Percentiles rank a stretch among this genome's conserved stretches.
Conservation (phyloP, 495 filamentous ascomycete genomes). For the Penicillium egyptiacum region DNA sequence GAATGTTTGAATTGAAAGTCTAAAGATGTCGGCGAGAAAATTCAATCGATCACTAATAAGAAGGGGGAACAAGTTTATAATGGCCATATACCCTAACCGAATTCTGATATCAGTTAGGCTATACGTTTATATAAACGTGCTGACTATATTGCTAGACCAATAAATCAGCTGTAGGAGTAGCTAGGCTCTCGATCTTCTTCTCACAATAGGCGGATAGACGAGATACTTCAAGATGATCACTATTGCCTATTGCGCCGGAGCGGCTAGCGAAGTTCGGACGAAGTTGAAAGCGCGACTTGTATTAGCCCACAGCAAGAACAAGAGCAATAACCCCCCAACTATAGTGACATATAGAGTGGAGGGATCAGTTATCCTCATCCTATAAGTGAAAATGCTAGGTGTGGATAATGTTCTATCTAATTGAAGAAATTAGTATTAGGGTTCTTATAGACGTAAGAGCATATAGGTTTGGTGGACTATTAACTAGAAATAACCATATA, state of each 20-base stretch:
- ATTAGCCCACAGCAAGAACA: background rate
- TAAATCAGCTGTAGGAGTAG: slow-evolving; percentile 12
- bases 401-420: too few species aligned
- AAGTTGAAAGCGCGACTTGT: slow-evolving; percentile 1
- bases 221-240: slow-evolving; percentile 2
- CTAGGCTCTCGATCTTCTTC: slow-evolving; percentile 12
- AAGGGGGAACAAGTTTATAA: slow-evolving; percentile 14
- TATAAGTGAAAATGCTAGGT: too few species aligned
- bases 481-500: too few species aligned
- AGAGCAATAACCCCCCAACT: slow-evolving; percentile 3
- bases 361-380: background rate
- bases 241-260: background rate
- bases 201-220: slow-evolving; percentile 1
- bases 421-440: background rate
- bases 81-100: slow-evolving; percentile 14
- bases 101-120: slow-evolving; percentile 6
- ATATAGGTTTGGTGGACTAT: background rate
- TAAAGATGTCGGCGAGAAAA: slow-evolving; percentile 12
- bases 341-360: background rate
- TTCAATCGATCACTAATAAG: slow-evolving; percentile 7
- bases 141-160: slow-evolving; percentile 7
- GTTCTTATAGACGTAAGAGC: background rate
- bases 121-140: slow-evolving; percentile 8
- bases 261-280: background rate
- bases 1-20: slow-evolving; percentile 12